phyloP scores from a whole-genome alignment of 768 basidiomycete genomes.

The Sutorius australiensis region DNA sequence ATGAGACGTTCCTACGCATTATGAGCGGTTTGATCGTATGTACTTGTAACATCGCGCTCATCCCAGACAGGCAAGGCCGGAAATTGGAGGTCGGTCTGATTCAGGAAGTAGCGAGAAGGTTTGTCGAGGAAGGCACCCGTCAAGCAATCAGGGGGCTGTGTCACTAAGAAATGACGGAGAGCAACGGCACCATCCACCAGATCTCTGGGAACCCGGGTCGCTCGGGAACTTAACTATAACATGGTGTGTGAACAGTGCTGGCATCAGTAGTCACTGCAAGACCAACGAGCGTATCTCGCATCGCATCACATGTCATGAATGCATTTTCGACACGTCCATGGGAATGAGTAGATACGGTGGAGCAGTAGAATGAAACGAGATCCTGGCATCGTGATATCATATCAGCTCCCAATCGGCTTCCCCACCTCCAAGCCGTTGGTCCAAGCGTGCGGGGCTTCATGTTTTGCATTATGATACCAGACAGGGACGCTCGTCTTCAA shows the following conservation, averaged over 20 bases:
- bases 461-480: slow-evolving; percentile 71
- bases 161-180: slow-evolving; percentile 1
- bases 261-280: slow-evolving; percentile 5
- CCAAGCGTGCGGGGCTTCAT: slow-evolving; percentile 98
- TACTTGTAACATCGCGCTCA: not conserved
- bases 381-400: slow-evolving; percentile 31
- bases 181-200: not conserved
- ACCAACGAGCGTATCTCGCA: slow-evolving; percentile 5
- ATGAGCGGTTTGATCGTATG: not conserved
- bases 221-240: not conserved
- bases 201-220: slow-evolving; percentile 6
- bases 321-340: slow-evolving; percentile 19
- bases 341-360: slow-evolving; percentile 15
- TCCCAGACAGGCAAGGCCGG: slow-evolving; percentile 1
- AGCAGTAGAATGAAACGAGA: slow-evolving; percentile 15
- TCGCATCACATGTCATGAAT: slow-evolving; percentile 10
- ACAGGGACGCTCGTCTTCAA: slow-evolving; percentile 18
- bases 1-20: not conserved
- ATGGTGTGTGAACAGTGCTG: slow-evolving; percentile 7
- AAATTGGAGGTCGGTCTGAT: slow-evolving; percentile 22
- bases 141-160: slow-evolving; percentile 14
- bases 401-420: slow-evolving; percentile 92
- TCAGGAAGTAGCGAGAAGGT: slow-evolving; percentile 13
- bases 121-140: slow-evolving; percentile 17
- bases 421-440: slow-evolving; percentile 78